Base-by-base conservation (phyloP, 2,329 filamentous ascomycete species). In the Domatiomyces catenatus region DNA sequence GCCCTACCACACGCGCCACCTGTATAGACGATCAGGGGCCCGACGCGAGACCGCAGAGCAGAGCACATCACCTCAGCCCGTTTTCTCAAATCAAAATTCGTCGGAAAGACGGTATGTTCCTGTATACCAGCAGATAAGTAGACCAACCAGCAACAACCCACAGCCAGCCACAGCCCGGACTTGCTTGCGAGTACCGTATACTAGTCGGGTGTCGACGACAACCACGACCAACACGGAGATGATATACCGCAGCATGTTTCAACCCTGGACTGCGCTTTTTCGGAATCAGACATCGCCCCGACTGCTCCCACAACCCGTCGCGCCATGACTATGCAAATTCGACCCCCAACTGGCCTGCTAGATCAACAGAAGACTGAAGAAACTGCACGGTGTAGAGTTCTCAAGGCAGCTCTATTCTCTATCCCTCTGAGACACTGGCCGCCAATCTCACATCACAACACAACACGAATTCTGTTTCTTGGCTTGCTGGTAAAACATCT, bases 401-500 rank as follows among this genome's bases (percentile, higher is more conserved):
- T 15, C 32, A 12, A 39, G 32, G 32, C 15, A 39, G 5, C 2
- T 15, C 28, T 36, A 15, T 39, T 39, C 3, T 39, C 32, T 39
- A 15, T 39, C 2, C 32, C 32, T 15, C 1, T 3, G 32, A 15
- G 10, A 39, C 32, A 15, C 12, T 39, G 32, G 32, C 47, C 45
- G 20, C 39, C n/a, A 18, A 19, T 17, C 42, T 58, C 57, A 77
- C 74, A 77, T 78, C 48, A 78, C 66, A 44, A 69, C 63, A 60
- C 76, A 79, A 67, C 76, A 79, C 19, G 73, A 75, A 61, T 79
- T 79, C 63, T 79, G 76, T 66, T 79, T 78, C 68, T 79, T 78
- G 20, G 76, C 75, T 66, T 72, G 75, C 43, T 76, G 87, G 68
- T 96, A 96, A 68, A 98, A 98, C 84, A 93, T 90, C 77, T 94